Conservation (phyloP, 495 filamentous ascomycete species). For the Aspergillus kassunensis region DNA sequence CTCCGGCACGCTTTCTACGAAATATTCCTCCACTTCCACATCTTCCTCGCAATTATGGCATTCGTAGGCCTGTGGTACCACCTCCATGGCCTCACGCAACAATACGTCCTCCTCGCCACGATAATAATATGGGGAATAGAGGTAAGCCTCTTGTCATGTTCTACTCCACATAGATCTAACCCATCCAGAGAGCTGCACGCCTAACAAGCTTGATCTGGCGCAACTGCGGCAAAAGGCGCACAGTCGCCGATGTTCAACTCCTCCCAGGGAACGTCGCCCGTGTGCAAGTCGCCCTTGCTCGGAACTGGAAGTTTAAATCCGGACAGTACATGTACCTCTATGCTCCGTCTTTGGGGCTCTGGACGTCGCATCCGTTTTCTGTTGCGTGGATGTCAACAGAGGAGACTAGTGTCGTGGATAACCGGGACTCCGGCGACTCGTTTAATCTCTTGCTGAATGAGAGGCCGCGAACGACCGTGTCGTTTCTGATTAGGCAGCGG, state of each 20-base stretch:
- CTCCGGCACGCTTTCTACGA: constrained; percentile 57
- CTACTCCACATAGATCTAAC: constrained; percentile 42
- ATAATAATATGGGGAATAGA: constrained; percentile 41
- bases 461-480: constrained; percentile 39
- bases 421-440: constrained; percentile 31
- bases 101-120: constrained; percentile 35
- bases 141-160: constrained; percentile 28
- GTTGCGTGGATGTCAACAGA: constrained; percentile 46
- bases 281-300: constrained; percentile 46
- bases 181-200: constrained; percentile 51
- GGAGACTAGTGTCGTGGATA: constrained; percentile 17
- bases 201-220: constrained; percentile 54
- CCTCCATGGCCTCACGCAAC: constrained; percentile 40
- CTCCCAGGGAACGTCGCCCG: constrained; percentile 46
- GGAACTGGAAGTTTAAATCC: constrained; percentile 46
- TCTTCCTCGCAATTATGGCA: constrained; percentile 43
- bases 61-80: constrained; percentile 55
- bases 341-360: constrained; percentile 45
- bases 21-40: constrained; percentile 53
- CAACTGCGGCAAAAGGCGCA: constrained; percentile 45
- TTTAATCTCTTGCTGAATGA: constrained; percentile 30
- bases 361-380: constrained; percentile 56
- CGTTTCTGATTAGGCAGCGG: constrained; percentile 50
- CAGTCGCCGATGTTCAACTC: constrained; percentile 48
- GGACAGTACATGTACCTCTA: constrained; percentile 58